Conservation (phyloP, 164 flowering plant species). For the Berberis vulgaris region DNA sequence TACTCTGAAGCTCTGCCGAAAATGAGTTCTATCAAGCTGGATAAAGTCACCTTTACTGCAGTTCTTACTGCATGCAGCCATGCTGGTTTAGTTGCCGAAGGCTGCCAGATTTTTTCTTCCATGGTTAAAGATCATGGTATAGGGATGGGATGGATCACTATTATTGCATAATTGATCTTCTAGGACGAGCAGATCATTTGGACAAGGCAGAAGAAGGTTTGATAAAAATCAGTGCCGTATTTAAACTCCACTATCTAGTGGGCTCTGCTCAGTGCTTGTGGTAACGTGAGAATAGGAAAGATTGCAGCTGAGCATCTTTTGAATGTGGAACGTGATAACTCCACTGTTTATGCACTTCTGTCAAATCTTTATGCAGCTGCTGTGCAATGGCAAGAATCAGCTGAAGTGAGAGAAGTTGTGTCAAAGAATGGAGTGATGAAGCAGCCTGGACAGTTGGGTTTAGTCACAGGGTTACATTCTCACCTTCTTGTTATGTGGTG, state of each 20-base stretch:
- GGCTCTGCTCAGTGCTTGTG: constrained; percentile 60
- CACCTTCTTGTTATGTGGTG: background rate
- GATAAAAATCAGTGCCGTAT: constrained; percentile 19
- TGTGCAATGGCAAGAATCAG: constrained; percentile 63
- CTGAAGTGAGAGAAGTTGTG: constrained; percentile 33
- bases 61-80: constrained; percentile 71
- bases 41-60: constrained; percentile 49
- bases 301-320: constrained; percentile 40
- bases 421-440: constrained; percentile 26
- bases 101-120: constrained; percentile 32
- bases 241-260: constrained; percentile 38
- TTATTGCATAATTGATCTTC: constrained; percentile 52
- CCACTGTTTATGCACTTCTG: constrained; percentile 45
- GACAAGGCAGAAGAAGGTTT: constrained; percentile 52
- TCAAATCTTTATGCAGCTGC: constrained; percentile 50
- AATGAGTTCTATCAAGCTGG: constrained; percentile 26
- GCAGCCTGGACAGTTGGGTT: constrained; percentile 57
- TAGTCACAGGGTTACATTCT: constrained; percentile 5
- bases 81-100: constrained; percentile 55
- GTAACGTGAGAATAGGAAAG: constrained; percentile 47
- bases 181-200: constrained; percentile 48
- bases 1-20: constrained; percentile 37
- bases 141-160: constrained; percentile 41
- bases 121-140: constrained; percentile 41
- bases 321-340: constrained; percentile 34